Evolutionary conservation across 169 alveolate genomes (phyloP).

Genomic region (Plasmodium gaboni): DNA sequence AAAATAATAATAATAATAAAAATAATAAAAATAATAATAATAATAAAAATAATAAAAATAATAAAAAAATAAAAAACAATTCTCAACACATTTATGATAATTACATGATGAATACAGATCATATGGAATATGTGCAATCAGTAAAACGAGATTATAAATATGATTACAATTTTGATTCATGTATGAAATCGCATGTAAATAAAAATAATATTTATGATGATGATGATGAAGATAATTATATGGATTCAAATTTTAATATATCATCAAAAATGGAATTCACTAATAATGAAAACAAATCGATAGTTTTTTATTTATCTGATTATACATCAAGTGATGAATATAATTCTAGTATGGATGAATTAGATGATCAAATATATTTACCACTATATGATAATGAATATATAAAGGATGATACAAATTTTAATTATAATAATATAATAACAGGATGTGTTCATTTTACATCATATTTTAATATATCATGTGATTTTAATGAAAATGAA

Average conservation of each 20-base stretch:
- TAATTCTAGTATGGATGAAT: conserved; percentile 25
- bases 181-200: background rate
- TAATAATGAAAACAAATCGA: background rate
- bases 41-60: too few relatives aligned
- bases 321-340: conserved; percentile 58
- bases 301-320: conserved; percentile 53
- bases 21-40: too few relatives aligned
- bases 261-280: background rate
- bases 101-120: too few relatives aligned
- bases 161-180: background rate
- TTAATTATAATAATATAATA: conserved; percentile 27
- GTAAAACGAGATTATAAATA: background rate
- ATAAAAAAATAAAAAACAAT: too few relatives aligned
- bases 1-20: too few relatives aligned
- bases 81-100: too few relatives aligned
- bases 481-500: conserved; percentile 24
- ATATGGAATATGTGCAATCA: background rate
- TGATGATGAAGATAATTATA: background rate
- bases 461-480: conserved; percentile 51
- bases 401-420: background rate
- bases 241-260: background rate
- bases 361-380: background rate
- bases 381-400: background rate
- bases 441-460: conserved; percentile 58
- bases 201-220: background rate